Conservation (phyloP, 768 basidiomycete species). For the Filobasidium wieringae region DNA sequence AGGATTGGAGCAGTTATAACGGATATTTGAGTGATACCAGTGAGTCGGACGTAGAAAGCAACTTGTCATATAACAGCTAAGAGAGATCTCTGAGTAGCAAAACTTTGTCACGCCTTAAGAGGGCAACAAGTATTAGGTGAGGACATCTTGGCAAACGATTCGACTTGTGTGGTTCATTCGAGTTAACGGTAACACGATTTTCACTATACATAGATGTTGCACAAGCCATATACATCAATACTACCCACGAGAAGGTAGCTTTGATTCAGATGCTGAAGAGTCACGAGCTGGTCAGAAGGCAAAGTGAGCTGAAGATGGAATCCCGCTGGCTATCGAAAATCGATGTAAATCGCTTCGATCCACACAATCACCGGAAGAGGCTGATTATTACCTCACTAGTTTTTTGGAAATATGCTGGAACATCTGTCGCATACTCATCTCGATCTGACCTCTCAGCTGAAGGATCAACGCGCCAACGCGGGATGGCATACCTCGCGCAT, state of each 20-base stretch:
- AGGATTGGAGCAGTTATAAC: constrained; percentile 37
- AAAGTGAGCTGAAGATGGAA: neutral
- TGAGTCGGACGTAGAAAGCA: constrained; percentile 5
- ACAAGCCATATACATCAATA: constrained; percentile 20
- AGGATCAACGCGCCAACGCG: too few relatives aligned
- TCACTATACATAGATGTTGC: constrained; percentile 21
- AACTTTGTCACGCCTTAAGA: constrained; percentile 28
- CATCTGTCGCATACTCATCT: too few relatives aligned
- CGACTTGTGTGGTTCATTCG: too few relatives aligned
- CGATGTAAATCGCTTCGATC: constrained; percentile 7
- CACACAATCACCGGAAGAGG: too few relatives aligned
- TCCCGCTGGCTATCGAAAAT: neutral
- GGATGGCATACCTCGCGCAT: neutral
- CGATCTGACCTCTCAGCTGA: too few relatives aligned
- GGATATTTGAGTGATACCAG: constrained; percentile 30
- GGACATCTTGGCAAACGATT: neutral
- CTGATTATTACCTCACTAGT: too few relatives aligned
- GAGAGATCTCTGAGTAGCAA: constrained; percentile 14
- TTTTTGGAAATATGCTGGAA: too few relatives aligned
- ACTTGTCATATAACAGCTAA: neutral
- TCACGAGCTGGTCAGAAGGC: constrained; percentile 9
- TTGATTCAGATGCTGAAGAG: constrained; percentile 19
- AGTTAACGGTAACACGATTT: too few relatives aligned
- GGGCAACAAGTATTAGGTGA: constrained; percentile 23
- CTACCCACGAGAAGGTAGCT: constrained; percentile 24